These are phyloP conservation scores for Phytophthora sansomeana DNA, from an alignment of 352 stramenopile species.

Conservation along the genomic window DNA sequence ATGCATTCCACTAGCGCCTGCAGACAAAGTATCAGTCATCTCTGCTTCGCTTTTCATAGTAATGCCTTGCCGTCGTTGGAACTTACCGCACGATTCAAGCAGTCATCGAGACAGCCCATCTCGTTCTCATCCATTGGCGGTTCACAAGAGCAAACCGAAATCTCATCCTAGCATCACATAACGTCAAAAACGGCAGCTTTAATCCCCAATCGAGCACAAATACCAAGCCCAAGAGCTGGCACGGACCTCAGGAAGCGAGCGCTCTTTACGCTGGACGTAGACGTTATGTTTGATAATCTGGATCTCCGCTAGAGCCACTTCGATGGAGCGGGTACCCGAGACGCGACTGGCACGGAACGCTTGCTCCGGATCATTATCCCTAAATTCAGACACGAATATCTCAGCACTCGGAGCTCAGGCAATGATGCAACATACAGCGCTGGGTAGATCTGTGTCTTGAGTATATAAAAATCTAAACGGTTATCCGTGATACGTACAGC, in stretches of 20 bases:
- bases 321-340: conserved; percentile 73
- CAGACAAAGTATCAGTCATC: conserved; percentile 1
- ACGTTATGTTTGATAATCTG: conserved; percentile 74
- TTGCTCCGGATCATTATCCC: conserved; percentile 42
- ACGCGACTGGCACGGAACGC: conserved; percentile 64
- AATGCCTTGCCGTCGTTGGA: background rate
- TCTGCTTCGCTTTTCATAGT: background rate
- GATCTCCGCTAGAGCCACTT: conserved; percentile 76
- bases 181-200: conserved; percentile 2
- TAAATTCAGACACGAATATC: conserved; percentile 26
- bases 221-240: background rate
- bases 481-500: conserved; percentile 29
- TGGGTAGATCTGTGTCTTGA: conserved; percentile 10
- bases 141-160: conserved; percentile 66
- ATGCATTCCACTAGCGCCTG: conserved; percentile 79
- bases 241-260: conserved; percentile 53
- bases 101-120: conserved; percentile 76
- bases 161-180: conserved; percentile 60
- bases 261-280: conserved; percentile 77
- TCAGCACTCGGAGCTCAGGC: conserved; percentile 9
- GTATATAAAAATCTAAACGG: background rate
- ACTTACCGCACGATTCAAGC: conserved; percentile 75
- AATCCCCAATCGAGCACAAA: conserved; percentile 5
- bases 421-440: background rate
- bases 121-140: conserved; percentile 40